Evolutionary conservation across 2,329 filamentous ascomycete genomes (phyloP), one percentile per base, ranked within the genome.

Genomic region (Orbilia ellipsospora): DNA sequence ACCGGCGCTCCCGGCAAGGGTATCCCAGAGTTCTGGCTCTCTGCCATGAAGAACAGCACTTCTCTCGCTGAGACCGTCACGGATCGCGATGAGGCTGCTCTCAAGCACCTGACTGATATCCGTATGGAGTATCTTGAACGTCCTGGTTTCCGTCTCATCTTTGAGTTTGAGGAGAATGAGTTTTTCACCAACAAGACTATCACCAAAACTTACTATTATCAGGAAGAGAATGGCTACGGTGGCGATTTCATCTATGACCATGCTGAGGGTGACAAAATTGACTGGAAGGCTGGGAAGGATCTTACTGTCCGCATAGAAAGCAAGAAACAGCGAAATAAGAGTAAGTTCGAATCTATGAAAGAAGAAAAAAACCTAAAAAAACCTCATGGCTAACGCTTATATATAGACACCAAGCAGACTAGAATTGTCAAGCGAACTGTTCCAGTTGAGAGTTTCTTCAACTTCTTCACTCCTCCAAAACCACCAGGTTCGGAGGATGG

Each of bases 291-390:
- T 8, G 91, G 91, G 81, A 93, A 96, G 84, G 95, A 99, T 82
- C 86, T 99, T 80, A 99, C 95, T 54, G 92, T 98, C 78, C 90
- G 92, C 79, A 86, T 98, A 76, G 95, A 99, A 87, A 96, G 93
- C 87, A 99, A 99, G 89, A 99, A 99, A 88, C 95, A 99, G 86
- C 89, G 95, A 78, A 99, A 99, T 86, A 99, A 98, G 89, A 98
- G 95, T 99, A 87, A 85, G 89, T 61, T 31, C 13, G 45, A 28
- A 10, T 45, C 16, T 23, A 23, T 23, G 23, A 28, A 31, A 36
- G 28, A 31, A 31, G 28, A 36, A 2, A 45, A 52, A 28, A 28
- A 28, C 5, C 2, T 40, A 70, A 40, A 16, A 10, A 40, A n/a
- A n/a, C n/a, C 20, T 28, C 7, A 59, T 28, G 61, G 64, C 78